Evolutionary conservation across 2,329 filamentous ascomycete species (phyloP), one percentile per base, ranked within the genome.

Genomic region (Ilyonectria destructans): DNA sequence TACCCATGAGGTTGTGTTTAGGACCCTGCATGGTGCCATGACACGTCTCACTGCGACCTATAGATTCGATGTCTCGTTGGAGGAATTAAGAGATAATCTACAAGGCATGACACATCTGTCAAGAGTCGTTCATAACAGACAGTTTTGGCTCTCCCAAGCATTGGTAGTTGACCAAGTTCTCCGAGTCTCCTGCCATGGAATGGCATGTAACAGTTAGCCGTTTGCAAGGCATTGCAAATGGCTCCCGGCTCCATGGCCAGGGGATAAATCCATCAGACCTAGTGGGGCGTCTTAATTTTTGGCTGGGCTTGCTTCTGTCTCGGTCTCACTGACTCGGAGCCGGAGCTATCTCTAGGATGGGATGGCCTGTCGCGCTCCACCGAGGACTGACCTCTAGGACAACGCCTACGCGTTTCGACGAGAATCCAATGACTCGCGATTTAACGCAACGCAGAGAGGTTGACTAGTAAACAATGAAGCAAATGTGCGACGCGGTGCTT

Each of bases 171-270:
- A 6, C 7, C 15, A 3, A n/a, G 6, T 43, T n/a, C 40, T 19
- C n/a, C 8, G 15, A 19, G 17, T 6, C 40, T 17, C 1, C n/a
- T n/a, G 40, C n/a, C 40, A 15, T n/a, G 19, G 15, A 43, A 43
- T 17, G 15, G 40, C 40, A 43, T 43, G 40, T 6, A 43, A 43
- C 40, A 15, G 51, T 54, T 54, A 33, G n/a, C 31, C 4, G 15
- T 10, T 37, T 35, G 31, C 4, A 31, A 62, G 49, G 64, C 64
- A 68, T 62, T 67, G 51, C 43, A 52, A 64, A 60, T 60, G 37
- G 15, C 58, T 65, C 65, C 62, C 51, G 58, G 56, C 45, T 60
- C 59, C 55, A 37, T 70, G 68, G 66, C 62, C 58, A 40, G 51
- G 54, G 52, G 10, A 40, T 45, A 35, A 37, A 43, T 33, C 29